These are phyloP conservation scores for Skeletonema potamos DNA, from an alignment of 108 stramenopile genomes.

Conservation along the genomic window DNA sequence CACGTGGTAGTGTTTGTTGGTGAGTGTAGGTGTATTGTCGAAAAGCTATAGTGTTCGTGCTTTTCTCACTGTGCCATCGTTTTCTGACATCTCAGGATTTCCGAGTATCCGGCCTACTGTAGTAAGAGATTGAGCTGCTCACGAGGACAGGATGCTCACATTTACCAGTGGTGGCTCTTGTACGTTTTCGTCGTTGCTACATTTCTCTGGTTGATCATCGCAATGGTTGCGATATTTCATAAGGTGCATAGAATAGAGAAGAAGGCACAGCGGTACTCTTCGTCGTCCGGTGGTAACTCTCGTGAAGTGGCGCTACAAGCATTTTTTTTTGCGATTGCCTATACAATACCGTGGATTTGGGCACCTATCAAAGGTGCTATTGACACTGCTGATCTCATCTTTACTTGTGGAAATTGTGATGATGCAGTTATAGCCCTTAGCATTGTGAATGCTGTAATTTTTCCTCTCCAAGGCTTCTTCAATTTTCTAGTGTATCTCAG, in stretches of 20 bases:
- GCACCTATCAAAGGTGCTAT: background rate
- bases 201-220: background rate
- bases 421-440: background rate
- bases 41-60: background rate
- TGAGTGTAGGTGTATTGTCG: background rate
- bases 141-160: slow-evolving; percentile 45
- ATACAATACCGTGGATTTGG: background rate
- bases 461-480: background rate
- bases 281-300: background rate
- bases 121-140: slow-evolving; percentile 17
- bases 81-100: slow-evolving; percentile 41
- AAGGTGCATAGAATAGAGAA: background rate
- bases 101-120: slow-evolving; percentile 43
- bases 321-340: background rate
- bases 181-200: background rate
- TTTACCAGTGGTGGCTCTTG: slow-evolving; percentile 39
- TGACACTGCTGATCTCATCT: background rate
- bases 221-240: background rate
- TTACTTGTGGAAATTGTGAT: background rate
- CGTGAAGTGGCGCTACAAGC: background rate
- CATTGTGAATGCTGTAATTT: background rate
- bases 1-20: background rate
- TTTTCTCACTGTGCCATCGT: background rate
- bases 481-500: background rate
- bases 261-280: background rate